Conservation (phyloP, 805 yeast genomes). For the Ascoidea rubescens region DNA sequence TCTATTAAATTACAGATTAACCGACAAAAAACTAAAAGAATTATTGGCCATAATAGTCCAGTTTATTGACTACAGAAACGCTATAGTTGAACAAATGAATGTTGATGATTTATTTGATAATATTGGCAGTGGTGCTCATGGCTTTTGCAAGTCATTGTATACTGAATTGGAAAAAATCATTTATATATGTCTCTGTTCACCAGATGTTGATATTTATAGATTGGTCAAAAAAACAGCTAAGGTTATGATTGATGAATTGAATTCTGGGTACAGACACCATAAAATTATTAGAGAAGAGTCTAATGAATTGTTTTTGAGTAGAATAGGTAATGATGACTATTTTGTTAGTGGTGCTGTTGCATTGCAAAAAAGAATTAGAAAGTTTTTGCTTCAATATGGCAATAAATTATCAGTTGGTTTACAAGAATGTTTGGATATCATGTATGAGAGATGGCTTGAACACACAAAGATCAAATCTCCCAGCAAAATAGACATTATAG, state of each 20-base stretch:
- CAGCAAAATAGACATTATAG: not conserved
- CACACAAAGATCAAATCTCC: not conserved
- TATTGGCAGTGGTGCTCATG: slow-evolving; percentile 6
- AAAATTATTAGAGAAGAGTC: not conserved
- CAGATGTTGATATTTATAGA: slow-evolving; percentile 7
- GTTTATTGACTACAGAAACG: slow-evolving; percentile 4
- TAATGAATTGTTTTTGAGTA: slow-evolving; percentile 23
- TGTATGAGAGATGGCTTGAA: slow-evolving; percentile 20
- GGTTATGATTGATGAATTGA: slow-evolving; percentile 2
- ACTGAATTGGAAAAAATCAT: slow-evolving; percentile 5
- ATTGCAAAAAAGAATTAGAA: slow-evolving; percentile 53
- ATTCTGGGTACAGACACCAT: not conserved
- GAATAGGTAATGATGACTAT: slow-evolving; percentile 37
- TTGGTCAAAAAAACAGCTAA: slow-evolving; percentile 2
- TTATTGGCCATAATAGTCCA: slow-evolving; percentile 4
- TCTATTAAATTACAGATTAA: slow-evolving; percentile 1
- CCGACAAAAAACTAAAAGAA: slow-evolving; percentile 6
- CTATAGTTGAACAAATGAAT: slow-evolving; percentile 2
- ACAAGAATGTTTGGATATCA: slow-evolving; percentile 19
- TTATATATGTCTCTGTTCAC: slow-evolving; percentile 4
- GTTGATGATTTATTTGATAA: slow-evolving; percentile 6
- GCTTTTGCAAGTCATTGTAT: not conserved
- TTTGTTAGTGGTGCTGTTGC: slow-evolving; percentile 52
- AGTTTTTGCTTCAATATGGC: slow-evolving; percentile 12
- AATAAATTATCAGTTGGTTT: slow-evolving; percentile 14